Conservation (phyloP, 2,329 filamentous ascomycete genomes). For the Dactylellina parvicollis region DNA sequence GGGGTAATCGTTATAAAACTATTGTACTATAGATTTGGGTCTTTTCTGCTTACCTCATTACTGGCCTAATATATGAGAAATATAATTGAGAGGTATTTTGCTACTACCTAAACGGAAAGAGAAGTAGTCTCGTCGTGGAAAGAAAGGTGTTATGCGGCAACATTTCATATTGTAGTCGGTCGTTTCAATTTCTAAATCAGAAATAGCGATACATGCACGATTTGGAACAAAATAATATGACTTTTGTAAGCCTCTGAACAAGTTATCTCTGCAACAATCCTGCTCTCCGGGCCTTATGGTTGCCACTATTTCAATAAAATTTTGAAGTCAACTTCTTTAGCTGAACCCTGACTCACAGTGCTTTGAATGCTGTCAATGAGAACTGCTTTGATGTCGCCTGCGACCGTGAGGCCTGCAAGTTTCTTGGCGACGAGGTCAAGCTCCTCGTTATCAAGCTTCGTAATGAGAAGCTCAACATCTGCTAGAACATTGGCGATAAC, state of each 20-base stretch:
- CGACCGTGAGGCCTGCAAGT: conserved; percentile 79
- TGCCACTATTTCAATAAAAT: conserved; percentile 61
- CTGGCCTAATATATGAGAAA: too few relatives aligned
- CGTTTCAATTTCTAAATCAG: too few relatives aligned
- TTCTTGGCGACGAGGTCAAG: conserved; percentile 83
- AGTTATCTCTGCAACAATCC: too few relatives aligned
- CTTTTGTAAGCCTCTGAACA: too few relatives aligned
- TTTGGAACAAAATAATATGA: too few relatives aligned
- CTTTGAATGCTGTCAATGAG: conserved; percentile 82
- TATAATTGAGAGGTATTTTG: too few relatives aligned
- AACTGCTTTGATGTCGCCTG: conserved; percentile 82
- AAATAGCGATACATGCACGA: too few relatives aligned
- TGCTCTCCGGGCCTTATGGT: not conserved
- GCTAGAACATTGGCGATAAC: conserved; percentile 83
- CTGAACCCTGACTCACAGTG: conserved; percentile 81
- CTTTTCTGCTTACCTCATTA: too few relatives aligned
- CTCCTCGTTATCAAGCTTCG: conserved; percentile 90
- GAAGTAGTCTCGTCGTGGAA: too few relatives aligned
- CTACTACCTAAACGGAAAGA: too few relatives aligned
- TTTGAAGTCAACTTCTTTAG: conserved; percentile 85
- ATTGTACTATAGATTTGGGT: conserved; percentile 6
- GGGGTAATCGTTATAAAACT: not conserved
- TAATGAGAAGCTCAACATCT: conserved; percentile 86
- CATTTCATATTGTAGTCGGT: too few relatives aligned
- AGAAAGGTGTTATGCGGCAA: too few relatives aligned